Base-by-base conservation (phyloP, 768 basidiomycete species). In the Pleurotus pulmonarius region DNA sequence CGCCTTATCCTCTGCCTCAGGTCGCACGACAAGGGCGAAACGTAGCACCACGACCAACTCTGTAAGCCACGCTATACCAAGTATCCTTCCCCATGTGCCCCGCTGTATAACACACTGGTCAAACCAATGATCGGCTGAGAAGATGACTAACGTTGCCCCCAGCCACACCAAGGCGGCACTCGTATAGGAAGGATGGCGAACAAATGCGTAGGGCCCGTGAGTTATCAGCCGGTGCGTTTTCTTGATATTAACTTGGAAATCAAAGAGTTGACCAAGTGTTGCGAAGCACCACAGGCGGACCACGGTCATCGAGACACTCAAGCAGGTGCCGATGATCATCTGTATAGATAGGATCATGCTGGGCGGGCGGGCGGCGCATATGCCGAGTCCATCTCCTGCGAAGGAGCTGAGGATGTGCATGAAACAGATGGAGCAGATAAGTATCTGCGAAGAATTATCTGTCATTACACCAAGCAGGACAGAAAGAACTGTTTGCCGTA, bases 1-100 rank as follows among this genome's bases (percentile, higher is more conserved):
- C 22, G 74, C 65, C 16, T 60, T 56, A 53, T 78, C 76, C 60
- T 63, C 49, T 73, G 38, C 18, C 16, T 38, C n/a, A 43, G 18
- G 15, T 20, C 15, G 41, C 9, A 43, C 41, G 7, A 20, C 15
- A 0, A 43, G 41, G 20, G 41, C 41, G 8, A n/a, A 43, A 13
- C 15, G 20, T n/a, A 43, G 15, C 12, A 3, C 15, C 20, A 34
- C 29, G 8, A 34, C 41, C n/a, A 44, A 44, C n/a, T 44, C 41
- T 22, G 2, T 22, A n/a, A 44, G n/a, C 41, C 41, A n/a, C 41
- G 15, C 7, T 13, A n/a, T n/a, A n/a, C n/a, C 41, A 44, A 44
- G 20, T 44, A 16, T 15, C n/a, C n/a, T 16, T 7, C 41, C 41
- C n/a, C n/a, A 44, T 3, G 20, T 15, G 3, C 41, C 3, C 5